These are phyloP conservation scores for baker's yeast (Saccharomyces cerevisiae) DNA, from an alignment of 805 yeast genomes.

Conservation along the genomic window DNA sequence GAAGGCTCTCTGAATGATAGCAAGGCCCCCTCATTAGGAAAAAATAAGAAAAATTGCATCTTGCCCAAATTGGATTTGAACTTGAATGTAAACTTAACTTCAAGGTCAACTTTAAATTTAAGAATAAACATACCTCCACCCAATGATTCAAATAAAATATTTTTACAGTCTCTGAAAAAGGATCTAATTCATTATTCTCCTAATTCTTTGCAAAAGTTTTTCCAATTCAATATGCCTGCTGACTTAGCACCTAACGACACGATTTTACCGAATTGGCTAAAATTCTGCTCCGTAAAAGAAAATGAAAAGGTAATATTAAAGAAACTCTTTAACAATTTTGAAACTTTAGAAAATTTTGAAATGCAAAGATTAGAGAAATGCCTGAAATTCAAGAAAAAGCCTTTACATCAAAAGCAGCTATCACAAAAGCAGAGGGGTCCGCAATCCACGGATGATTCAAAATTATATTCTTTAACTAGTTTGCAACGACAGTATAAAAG, in stretches of 20 bases:
- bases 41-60: neutral
- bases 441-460: neutral
- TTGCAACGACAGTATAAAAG: neutral
- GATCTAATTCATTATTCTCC: constrained; percentile 30
- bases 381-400: constrained; percentile 3
- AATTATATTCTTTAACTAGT: neutral
- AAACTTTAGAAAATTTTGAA: constrained; percentile 31
- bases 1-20: constrained; percentile 2
- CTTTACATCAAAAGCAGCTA: neutral
- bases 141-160: constrained; percentile 15
- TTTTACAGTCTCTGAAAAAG: constrained; percentile 28
- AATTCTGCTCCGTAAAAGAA: constrained; percentile 10
- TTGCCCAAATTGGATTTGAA: neutral
- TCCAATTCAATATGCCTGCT: constrained; percentile 22
- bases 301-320: constrained; percentile 19
- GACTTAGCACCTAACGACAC: constrained; percentile 12
- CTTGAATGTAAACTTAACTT: neutral
- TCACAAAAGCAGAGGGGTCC: neutral
- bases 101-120: constrained; percentile 7
- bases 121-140: constrained; percentile 17
- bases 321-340: constrained; percentile 28
- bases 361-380: constrained; percentile 24
- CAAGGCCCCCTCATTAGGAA: neutral
- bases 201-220: constrained; percentile 23
- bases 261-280: constrained; percentile 30